These are phyloP conservation scores for Lomentospora prolificans DNA, from an alignment of 2,329 filamentous ascomycete species.

Conservation along the genomic window DNA sequence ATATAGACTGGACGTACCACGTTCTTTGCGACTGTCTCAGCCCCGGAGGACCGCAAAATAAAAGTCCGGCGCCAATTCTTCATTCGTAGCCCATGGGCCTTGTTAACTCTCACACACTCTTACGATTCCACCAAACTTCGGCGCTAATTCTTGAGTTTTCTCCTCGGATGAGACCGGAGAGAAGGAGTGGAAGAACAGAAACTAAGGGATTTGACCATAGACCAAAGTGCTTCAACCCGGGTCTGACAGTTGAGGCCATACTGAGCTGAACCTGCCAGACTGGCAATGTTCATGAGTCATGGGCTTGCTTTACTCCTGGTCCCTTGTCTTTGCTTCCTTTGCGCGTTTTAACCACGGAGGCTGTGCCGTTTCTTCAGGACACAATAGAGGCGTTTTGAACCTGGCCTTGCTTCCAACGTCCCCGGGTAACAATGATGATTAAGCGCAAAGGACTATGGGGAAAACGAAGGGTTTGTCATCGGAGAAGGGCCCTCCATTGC, in stretches of 20 bases:
- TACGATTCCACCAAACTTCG: too few species aligned
- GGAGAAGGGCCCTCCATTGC: too few species aligned
- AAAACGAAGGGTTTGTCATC: too few species aligned
- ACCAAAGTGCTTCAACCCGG: background rate
- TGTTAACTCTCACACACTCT: too few species aligned
- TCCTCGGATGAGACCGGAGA: background rate
- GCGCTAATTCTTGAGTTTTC: background rate
- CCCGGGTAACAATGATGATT: background rate
- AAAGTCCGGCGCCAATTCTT: background rate
- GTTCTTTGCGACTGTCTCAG: background rate
- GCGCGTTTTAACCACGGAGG: background rate
- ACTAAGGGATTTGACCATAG: background rate
- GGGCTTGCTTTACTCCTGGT: too few species aligned
- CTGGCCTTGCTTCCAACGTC: background rate
- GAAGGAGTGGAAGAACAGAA: background rate
- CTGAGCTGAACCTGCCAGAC: background rate
- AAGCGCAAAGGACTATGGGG: background rate
- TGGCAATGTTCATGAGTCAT: too few species aligned
- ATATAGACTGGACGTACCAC: background rate
- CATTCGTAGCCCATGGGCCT: too few species aligned
- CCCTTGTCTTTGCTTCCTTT: background rate
- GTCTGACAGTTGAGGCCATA: background rate
- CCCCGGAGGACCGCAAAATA: background rate
- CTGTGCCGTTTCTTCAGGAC: background rate
- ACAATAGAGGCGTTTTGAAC: background rate